Evolutionary conservation across 2,329 filamentous ascomycete species (phyloP), one percentile per base, ranked within the genome.

Genomic region (Colletotrichum echinochloae): DNA sequence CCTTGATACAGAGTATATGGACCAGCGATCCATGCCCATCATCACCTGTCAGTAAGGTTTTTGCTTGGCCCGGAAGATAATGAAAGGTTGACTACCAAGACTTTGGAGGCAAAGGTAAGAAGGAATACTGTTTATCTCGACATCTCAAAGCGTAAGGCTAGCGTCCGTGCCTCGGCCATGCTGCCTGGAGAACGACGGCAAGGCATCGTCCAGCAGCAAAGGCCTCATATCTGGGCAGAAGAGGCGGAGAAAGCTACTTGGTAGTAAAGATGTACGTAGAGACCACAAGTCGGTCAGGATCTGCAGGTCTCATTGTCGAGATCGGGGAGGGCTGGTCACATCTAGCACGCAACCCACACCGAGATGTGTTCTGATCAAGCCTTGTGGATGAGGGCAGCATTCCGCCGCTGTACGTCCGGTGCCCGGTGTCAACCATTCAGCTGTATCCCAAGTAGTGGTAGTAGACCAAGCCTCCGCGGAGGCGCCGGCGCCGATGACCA

Each of bases 281-380:
- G 41, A 57, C 59, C 35, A 12, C 1, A n/a, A 63, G 48, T 5
- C 30, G 20, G 66, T 60, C 37, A n/a, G 57, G 67, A 66, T 70
- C 56, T 61, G 51, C 63, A 44, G 65, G 49, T 46, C 41, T 44
- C 64, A 60, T 56, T 51, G 56, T 70, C 56, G 56, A 70, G 67
- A 66, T 70, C 56, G 55, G 26, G 33, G 49, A 46, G 35, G 11
- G 39, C 39, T 51, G 59, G 44, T 33, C 30, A 39, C 35, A n/a
- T 26, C 20, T 39, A 20, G 41, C 49, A 44, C 56, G 63, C 41
- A 57, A 60, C 20, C 57, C 39, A 20, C 41, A 52, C 33, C 7
- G 28, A n/a, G 28, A 44, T 35, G 28, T 46, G 57, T 20, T 44
- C 30, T n/a, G 16, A 20, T 26, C 39, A 41, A 49, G 20, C 30